Percentiles rank a stretch among this genome's conserved stretches.
These are phyloP conservation scores for Yarrowia divulgata DNA, from an alignment of 805 yeast genomes.

Conservation along the genomic window DNA sequence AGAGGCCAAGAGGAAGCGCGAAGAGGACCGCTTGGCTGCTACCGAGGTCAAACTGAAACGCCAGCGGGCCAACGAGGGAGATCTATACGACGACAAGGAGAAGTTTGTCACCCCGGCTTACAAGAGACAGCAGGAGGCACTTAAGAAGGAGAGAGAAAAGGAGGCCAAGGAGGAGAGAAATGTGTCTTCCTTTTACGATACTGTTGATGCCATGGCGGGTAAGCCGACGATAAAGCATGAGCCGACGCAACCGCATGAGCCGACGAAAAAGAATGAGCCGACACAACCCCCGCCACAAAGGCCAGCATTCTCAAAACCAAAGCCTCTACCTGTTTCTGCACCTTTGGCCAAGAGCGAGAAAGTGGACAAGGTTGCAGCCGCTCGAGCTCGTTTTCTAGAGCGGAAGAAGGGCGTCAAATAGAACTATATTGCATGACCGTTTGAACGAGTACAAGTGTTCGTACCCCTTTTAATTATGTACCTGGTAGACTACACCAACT, in stretches of 20 bases:
- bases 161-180: slow-evolving; percentile 42
- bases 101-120: slow-evolving; percentile 60
- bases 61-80: slow-evolving; percentile 55
- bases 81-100: slow-evolving; percentile 53
- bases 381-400: slow-evolving; percentile 29
- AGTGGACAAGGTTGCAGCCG: slow-evolving; percentile 21
- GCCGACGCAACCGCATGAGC: not conserved
- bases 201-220: slow-evolving; percentile 17
- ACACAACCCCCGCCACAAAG: not conserved
- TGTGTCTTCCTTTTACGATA: slow-evolving; percentile 15
- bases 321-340: not conserved
- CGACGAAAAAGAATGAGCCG: no score
- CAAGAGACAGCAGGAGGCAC: slow-evolving; percentile 52
- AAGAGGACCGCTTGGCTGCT: slow-evolving; percentile 55
- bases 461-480: no score
- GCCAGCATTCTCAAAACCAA: not conserved
- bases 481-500: no score
- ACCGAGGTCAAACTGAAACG: slow-evolving; percentile 50
- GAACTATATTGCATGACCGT: no score
- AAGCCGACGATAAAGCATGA: not conserved
- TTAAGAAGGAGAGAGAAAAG: slow-evolving; percentile 43
- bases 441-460: no score
- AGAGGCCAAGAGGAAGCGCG: slow-evolving; percentile 56
- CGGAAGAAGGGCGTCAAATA: not conserved
- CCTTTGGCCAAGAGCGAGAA: not conserved